Conservation (phyloP, 306 rosid species). For the Comarum palustre region DNA sequence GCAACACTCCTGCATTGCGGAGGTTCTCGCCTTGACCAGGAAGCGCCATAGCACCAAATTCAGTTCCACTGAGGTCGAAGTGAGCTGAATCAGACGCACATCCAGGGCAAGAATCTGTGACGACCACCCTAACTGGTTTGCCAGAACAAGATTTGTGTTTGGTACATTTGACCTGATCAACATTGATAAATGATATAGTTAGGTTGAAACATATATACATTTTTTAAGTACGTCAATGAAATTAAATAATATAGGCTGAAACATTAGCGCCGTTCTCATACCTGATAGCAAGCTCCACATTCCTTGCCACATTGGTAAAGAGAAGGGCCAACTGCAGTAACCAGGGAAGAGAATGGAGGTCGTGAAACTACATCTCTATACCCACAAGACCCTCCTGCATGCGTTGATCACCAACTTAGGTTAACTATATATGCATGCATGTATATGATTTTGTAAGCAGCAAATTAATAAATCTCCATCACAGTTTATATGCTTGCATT, state of each 20-base stretch:
- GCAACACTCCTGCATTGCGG: conserved; percentile 32
- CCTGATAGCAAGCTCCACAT: conserved; percentile 50
- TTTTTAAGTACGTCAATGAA: no score
- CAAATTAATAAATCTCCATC: no score
- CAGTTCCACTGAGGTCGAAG: conserved; percentile 46
- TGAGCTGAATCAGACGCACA: conserved; percentile 31
- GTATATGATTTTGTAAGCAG: no score
- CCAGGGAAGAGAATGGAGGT: conserved; percentile 37
- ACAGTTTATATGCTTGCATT: no score
- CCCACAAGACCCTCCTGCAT: conserved; percentile 46
- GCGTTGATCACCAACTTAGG: neutral
- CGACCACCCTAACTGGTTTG: conserved; percentile 34
- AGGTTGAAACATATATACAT: no score
- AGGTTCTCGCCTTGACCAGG: conserved; percentile 28
- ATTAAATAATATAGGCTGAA: no score
- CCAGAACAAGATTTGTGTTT: conserved; percentile 32
- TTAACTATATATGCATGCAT: no score
- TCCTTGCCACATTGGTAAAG: conserved; percentile 35
- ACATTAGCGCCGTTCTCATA: no score
- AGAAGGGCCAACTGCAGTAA: conserved; percentile 40
- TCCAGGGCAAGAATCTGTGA: conserved; percentile 43
- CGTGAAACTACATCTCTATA: conserved; percentile 37
- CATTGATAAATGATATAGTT: no score
- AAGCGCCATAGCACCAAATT: conserved; percentile 46
- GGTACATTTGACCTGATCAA: conserved; percentile 29